Base-by-base conservation (phyloP, 345 rosid genomes). In the Salix udensis region DNA sequence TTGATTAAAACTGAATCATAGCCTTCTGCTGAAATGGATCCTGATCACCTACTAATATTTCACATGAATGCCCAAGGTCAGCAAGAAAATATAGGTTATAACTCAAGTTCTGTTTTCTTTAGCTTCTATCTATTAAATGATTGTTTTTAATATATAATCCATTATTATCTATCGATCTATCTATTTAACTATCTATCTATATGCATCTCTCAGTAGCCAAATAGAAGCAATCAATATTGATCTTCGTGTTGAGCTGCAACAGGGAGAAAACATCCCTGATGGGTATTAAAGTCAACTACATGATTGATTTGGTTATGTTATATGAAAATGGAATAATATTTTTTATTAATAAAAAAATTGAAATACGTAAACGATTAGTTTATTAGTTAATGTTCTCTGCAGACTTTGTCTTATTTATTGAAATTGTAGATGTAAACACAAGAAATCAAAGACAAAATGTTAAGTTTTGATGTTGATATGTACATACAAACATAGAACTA, bases 1-100 rank as follows among this genome's bases (percentile, higher is more conserved):
- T 67, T 68, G 76, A 66, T 79, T 39, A 65, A 44, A 70, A 46
- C 39, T 70, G 68, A 74, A 80, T 71, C 76, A 70, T 39, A 67
- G 78, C 64, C 55, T 64, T 64, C 42, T 42, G 13, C 23, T 60
- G 55, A 74, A 40, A 74, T 61, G 75, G 74, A 80, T 70, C 79
- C 46, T 70, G 40, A 39, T 60, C 65, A 60, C 65, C 71, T 68
- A 72, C 70, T 18, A 23, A 75, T 50, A 30, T 36, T 42, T 60
- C 72, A 34, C 70, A 74, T 24, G 62, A 79, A 62, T 70, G 73
- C 72, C 55, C 64, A 67, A 71, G 31, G 68, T 79, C 70, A 55
- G 70, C 64, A 3, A 46, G 53, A 4, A 36, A 36, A 36, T 36
- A 36, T 36, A 36, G 7, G 37, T 5, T 36, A 36, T 36, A 36